These are phyloP conservation scores for Novymonas esmeraldas DNA, from an alignment of 208 protist species.

Conservation along the genomic window DNA sequence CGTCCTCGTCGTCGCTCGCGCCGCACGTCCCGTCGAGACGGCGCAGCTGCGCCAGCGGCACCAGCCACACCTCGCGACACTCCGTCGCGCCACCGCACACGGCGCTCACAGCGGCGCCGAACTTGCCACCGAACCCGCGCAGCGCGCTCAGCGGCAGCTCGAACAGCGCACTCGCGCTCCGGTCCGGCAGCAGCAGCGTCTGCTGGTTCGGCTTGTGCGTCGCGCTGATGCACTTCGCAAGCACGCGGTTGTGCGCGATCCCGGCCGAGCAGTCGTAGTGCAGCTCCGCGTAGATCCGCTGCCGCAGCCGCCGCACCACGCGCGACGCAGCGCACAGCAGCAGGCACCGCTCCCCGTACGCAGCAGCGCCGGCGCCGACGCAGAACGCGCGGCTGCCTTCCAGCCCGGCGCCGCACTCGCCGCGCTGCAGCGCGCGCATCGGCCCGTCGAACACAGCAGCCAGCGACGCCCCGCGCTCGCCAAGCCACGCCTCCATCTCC, in stretches of 20 bases:
- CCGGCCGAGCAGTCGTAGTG: conserved; percentile 87
- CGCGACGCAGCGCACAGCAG: conserved; percentile 67
- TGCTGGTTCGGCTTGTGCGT: conserved; percentile 88
- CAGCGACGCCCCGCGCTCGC: conserved; percentile 45
- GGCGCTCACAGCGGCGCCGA: conserved; percentile 62
- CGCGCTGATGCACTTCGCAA: conserved; percentile 83
- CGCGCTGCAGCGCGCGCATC: conserved; percentile 50
- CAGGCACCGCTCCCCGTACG: conserved; percentile 45
- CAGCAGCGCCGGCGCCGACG: conserved; percentile 19
- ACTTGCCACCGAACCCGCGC: conserved; percentile 77
- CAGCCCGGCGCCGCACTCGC: conserved; percentile 18
- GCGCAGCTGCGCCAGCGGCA: conserved; percentile 26
- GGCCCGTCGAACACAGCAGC: conserved; percentile 54
- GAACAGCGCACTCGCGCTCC: conserved; percentile 57
- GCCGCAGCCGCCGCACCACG: conserved; percentile 15
- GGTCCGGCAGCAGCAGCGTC: conserved; percentile 68
- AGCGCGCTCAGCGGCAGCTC: conserved; percentile 21
- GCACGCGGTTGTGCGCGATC: conserved; percentile 82
- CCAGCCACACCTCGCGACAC: conserved; percentile 64
- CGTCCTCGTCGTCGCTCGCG: conserved; percentile 13
- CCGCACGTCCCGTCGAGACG: conserved; percentile 11
- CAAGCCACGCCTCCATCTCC: conserved; percentile 60
- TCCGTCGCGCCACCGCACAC: conserved; percentile 40
- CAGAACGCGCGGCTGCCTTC: conserved; percentile 41
- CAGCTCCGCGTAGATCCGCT: conserved; percentile 55